phyloP scores from a whole-genome alignment of 768 basidiomycete species.

The Coprinopsis marcescibilis region DNA sequence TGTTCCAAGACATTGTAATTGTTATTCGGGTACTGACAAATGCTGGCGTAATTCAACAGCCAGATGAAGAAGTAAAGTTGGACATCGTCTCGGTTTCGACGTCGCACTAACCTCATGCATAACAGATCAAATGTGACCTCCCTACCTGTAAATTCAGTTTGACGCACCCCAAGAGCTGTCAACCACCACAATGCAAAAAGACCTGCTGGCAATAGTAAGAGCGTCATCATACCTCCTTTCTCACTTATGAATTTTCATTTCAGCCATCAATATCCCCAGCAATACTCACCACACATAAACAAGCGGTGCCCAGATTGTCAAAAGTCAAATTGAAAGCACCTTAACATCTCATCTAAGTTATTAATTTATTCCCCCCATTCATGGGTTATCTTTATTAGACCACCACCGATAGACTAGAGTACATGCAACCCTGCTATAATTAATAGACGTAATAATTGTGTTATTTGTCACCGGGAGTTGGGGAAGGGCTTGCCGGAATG shows the following conservation, averaged over 20 bases:
- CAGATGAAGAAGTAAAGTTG: slow-evolving; percentile 49
- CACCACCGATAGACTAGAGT: slow-evolving; percentile 7
- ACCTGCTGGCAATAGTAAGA: slow-evolving; percentile 72
- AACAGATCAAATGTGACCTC: slow-evolving; percentile 58
- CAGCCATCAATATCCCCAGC: slow-evolving; percentile 61
- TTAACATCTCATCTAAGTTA: no score
- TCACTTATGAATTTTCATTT: slow-evolving; percentile 16
- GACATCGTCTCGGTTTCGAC: neutral
- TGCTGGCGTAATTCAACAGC: slow-evolving; percentile 27
- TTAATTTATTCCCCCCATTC: neutral
- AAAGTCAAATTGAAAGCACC: neutral
- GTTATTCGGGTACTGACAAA: slow-evolving; percentile 4
- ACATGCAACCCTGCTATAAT: neutral
- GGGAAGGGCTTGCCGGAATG: neutral
- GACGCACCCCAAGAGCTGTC: slow-evolving; percentile 44
- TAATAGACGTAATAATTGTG: neutral
- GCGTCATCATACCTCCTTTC: slow-evolving; percentile 11
- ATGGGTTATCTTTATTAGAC: neutral
- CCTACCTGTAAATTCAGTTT: slow-evolving; percentile 60
- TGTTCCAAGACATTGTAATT: neutral
- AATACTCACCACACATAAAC: slow-evolving; percentile 63
- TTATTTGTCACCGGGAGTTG: neutral
- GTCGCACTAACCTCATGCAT: neutral
- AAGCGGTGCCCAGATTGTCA: slow-evolving; percentile 51
- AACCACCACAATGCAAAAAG: slow-evolving; percentile 44